These are phyloP conservation scores for Silene coronaria DNA, from an alignment of 179 eudicot species.

Conservation along the genomic window DNA sequence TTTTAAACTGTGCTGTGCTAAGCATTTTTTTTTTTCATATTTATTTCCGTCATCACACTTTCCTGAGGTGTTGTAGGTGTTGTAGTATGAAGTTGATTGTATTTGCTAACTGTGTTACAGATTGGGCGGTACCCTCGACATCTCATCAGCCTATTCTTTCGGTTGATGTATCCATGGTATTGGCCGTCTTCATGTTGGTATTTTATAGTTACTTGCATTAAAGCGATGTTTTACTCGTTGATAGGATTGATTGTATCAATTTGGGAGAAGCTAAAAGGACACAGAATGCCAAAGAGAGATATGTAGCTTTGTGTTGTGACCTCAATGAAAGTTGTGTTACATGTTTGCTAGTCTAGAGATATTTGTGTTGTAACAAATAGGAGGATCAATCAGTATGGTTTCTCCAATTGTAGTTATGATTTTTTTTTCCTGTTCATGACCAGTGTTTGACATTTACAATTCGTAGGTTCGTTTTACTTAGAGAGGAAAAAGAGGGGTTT, in stretches of 20 bases:
- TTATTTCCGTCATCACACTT: background rate
- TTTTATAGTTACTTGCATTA: slow-evolving; percentile 57
- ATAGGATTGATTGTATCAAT: slow-evolving; percentile 52
- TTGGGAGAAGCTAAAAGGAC: slow-evolving; percentile 49
- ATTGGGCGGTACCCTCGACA: slow-evolving; percentile 89
- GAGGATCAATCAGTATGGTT: background rate
- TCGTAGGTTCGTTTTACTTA: too few species aligned
- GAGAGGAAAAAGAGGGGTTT: too few species aligned
- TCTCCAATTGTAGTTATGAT: too few species aligned
- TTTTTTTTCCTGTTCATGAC: too few species aligned
- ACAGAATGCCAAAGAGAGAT: slow-evolving; percentile 28
- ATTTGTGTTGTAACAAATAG: background rate
- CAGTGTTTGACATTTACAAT: too few species aligned
- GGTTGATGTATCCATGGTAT: slow-evolving; percentile 87
- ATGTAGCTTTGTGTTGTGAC: slow-evolving; percentile 4
- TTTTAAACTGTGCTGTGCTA: too few species aligned
- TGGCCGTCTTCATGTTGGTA: slow-evolving; percentile 99
- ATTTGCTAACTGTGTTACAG: slow-evolving; percentile 30
- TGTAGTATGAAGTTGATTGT: background rate
- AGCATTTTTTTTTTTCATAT: too few species aligned
- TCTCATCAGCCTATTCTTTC: slow-evolving; percentile 77
- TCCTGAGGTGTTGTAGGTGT: background rate
- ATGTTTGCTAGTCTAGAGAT: background rate
- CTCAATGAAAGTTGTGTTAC: background rate
- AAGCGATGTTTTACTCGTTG: slow-evolving; percentile 53